phyloP scores from a whole-genome alignment of 495 filamentous ascomycete species.

The Sordaria brevicollis region DNA sequence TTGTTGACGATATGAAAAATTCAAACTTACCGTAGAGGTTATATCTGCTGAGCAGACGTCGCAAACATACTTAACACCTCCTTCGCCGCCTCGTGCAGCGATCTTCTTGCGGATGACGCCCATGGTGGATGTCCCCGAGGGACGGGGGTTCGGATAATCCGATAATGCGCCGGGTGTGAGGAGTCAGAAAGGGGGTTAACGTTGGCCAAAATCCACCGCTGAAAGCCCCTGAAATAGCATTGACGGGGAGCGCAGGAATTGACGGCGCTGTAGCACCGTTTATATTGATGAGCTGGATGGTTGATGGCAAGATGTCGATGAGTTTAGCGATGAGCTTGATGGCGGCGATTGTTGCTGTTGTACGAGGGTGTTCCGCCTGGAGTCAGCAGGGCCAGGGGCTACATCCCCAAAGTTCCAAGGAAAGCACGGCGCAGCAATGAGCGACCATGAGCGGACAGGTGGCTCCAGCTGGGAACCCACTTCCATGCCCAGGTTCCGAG shows the following conservation, averaged over 20 bases:
- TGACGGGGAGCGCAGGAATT: neutral
- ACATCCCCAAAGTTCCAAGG: neutral
- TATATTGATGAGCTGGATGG: constrained; percentile 15
- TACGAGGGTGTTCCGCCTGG: constrained; percentile 1
- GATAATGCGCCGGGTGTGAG: constrained; percentile 10
- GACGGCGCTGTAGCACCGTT: constrained; percentile 4
- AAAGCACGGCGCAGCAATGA: neutral
- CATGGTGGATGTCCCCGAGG: constrained; percentile 41
- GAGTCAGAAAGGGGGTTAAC: constrained; percentile 1
- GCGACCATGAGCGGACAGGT: neutral
- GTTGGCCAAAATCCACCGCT: constrained; percentile 3
- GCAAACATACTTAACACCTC: constrained; percentile 89
- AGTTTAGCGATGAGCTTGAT: neutral
- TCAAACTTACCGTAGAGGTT: constrained; percentile 70
- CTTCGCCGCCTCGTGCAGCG: constrained; percentile 76
- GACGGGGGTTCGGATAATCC: constrained; percentile 5
- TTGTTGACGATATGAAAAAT: neutral
- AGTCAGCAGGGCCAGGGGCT: neutral
- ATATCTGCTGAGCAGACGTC: constrained; percentile 94
- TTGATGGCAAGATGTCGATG: constrained; percentile 10
- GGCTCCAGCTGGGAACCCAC: neutral
- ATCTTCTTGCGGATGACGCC: constrained; percentile 96
- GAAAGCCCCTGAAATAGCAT: constrained; percentile 4
- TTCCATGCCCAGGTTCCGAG: neutral
- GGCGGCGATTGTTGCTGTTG: constrained; percentile 6